Evolutionary conservation across 768 basidiomycete genomes (phyloP).

Genomic region (Termitomyces bulborhizus): DNA sequence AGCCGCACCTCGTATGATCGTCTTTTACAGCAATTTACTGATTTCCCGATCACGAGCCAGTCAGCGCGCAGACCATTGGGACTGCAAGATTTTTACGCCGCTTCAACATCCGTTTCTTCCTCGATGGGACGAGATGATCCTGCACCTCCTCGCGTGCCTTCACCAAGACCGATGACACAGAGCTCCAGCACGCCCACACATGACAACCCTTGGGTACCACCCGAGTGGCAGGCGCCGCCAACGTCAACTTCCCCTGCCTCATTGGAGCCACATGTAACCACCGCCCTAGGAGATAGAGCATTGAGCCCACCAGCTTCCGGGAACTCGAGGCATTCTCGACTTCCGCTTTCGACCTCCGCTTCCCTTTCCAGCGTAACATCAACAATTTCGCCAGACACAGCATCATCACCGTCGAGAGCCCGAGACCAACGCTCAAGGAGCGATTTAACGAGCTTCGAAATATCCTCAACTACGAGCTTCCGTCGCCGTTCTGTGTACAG

Average conservation of each 20-base stretch:
- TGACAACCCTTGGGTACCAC: background rate
- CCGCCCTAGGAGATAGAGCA: background rate
- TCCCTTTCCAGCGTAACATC: background rate
- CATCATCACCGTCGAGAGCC: background rate
- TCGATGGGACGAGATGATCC: background rate
- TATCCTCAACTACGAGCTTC: background rate
- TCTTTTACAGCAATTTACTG: background rate
- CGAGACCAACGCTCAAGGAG: background rate
- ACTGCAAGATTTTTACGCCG: background rate
- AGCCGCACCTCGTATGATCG: background rate
- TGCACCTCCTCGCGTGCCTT: background rate
- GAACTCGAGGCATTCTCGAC: background rate
- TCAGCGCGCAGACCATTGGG: background rate
- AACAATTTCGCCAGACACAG: background rate
- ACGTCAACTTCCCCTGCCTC: background rate
- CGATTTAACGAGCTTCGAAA: background rate
- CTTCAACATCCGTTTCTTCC: background rate
- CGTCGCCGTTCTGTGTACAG: slow-evolving; percentile 2
- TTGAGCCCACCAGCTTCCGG: background rate
- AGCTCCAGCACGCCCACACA: background rate
- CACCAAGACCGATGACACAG: background rate
- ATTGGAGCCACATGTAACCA: background rate
- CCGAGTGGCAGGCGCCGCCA: background rate
- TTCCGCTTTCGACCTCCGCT: background rate
- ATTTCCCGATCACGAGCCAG: background rate